Base-by-base conservation (phyloP, 768 basidiomycete species). In the Trametes sanguinea region DNA sequence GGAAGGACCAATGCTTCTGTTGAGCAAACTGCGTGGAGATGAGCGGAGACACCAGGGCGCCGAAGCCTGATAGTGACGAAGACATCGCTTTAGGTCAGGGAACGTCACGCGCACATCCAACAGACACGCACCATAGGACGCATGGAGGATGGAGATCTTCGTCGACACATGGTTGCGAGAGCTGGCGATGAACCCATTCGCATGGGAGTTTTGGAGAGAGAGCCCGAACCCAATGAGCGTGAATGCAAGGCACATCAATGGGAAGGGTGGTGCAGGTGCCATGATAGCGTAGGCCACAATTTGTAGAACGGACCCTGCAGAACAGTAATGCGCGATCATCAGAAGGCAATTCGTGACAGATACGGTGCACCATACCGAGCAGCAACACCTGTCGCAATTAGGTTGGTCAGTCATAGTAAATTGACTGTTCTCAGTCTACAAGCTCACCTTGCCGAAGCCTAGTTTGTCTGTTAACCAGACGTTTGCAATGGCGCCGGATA, bases 11-110 rank as follows among this genome's bases (percentile, higher is more conserved):
- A 40, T 76, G 81, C 1, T 65, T 73, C 39, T 83, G 68, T 60
- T 85, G 83, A 0, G 90, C 80, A 66, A 96, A 95, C 59, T 93
- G 90, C 0, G 94, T 95, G 0, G 93, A 82, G 0, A 88, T 83
- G 16, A 96, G 79, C 2, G 94, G 94, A 0, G 92, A 73, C 6
- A 78, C 77, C 7, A 90, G 76, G 2, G 89, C 89, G 1, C 89
- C 89, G 1, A 81, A 75, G 16, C 89, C 89, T 90, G 54, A 35
- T 13, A n/a, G n/a, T n/a, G n/a, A n/a, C n/a, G n/a, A n/a, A n/a
- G n/a, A n/a, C n/a, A n/a, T n/a, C n/a, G n/a, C n/a, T n/a, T n/a
- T n/a, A n/a, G n/a, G n/a, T n/a, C n/a, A n/a, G n/a, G n/a, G n/a
- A n/a, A n/a, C n/a, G n/a, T n/a, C n/a, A n/a, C n/a, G n/a, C n/a